Conservation (phyloP, 1,284 basidiomycete species). For the Pseudozyma sp. region DNA sequence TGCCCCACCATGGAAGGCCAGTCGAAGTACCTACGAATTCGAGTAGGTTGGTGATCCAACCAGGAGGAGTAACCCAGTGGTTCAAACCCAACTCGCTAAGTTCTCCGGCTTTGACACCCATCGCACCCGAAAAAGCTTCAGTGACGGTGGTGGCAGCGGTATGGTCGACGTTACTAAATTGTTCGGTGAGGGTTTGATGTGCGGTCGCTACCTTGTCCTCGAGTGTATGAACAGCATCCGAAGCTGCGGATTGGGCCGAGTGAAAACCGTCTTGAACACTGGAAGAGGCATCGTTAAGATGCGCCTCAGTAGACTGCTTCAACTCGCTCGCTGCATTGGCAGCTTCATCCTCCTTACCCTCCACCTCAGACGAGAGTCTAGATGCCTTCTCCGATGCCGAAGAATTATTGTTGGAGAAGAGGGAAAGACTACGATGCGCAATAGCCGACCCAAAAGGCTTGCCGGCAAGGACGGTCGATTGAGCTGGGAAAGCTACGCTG, state of each 20-base stretch:
- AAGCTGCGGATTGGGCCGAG: conserved; percentile 10
- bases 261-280: conserved; percentile 15
- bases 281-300: conserved; percentile 13
- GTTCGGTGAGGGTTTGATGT: conserved; percentile 17
- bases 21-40: conserved; percentile 81
- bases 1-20: conserved; percentile 71
- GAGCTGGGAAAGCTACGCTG: conserved; percentile 15
- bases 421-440: conserved; percentile 20
- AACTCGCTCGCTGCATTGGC: conserved; percentile 10
- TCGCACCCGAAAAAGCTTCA: conserved; percentile 34
- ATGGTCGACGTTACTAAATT: conserved; percentile 35
- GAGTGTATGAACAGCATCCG: conserved; percentile 27
- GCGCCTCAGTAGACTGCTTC: conserved; percentile 9
- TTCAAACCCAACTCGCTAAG: conserved; percentile 80
- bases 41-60: conserved; percentile 76
- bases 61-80: conserved; percentile 70
- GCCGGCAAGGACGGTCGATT: conserved; percentile 23
- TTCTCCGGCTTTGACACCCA: conserved; percentile 78
- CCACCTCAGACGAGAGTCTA: conserved; percentile 11
- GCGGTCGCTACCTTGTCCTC: conserved; percentile 20
- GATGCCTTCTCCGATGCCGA: conserved; percentile 2
- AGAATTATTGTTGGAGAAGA: conserved; percentile 16
- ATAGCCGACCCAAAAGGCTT: conserved; percentile 28
- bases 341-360: conserved; percentile 17
- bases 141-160: conserved; percentile 36